These are phyloP conservation scores for Naganishia antarctica DNA, from an alignment of 768 basidiomycete genomes.

Conservation along the genomic window DNA sequence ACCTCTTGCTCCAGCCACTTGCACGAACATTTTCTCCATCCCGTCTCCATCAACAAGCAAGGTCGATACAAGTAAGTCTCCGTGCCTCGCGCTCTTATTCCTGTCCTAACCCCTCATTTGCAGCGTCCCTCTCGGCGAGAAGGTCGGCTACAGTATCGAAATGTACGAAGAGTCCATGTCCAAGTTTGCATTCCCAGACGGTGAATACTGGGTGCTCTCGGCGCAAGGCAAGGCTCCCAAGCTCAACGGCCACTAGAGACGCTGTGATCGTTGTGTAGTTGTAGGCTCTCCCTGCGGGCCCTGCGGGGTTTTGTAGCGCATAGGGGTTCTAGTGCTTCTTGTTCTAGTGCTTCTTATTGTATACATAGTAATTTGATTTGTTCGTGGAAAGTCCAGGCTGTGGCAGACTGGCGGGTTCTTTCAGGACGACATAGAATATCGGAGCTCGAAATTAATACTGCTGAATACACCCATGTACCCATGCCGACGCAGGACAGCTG, in stretches of 20 bases:
- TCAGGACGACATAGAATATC: too few relatives aligned
- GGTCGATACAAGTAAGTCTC: conserved; percentile 61
- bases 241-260: conserved; percentile 12
- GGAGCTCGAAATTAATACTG: too few relatives aligned
- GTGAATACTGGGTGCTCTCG: conserved; percentile 64
- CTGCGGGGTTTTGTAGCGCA: too few relatives aligned
- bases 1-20: conserved; percentile 66
- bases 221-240: conserved; percentile 35
- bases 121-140: conserved; percentile 70
- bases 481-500: too few relatives aligned
- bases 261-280: too few relatives aligned
- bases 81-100: conserved; percentile 56
- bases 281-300: too few relatives aligned
- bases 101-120: conserved; percentile 66
- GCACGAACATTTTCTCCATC: conserved; percentile 86
- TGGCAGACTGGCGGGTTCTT: too few relatives aligned
- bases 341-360: too few relatives aligned
- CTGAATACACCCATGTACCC: too few relatives aligned
- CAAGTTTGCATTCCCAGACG: conserved; percentile 79
- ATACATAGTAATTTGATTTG: too few relatives aligned
- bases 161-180: conserved; percentile 76
- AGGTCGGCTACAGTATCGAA: conserved; percentile 79
- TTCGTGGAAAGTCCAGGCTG: too few relatives aligned
- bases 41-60: conserved; percentile 75
- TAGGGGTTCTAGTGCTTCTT: too few relatives aligned